phyloP scores from a whole-genome alignment of 2,329 filamentous ascomycete genomes.

The Colletotrichum sp. region DNA sequence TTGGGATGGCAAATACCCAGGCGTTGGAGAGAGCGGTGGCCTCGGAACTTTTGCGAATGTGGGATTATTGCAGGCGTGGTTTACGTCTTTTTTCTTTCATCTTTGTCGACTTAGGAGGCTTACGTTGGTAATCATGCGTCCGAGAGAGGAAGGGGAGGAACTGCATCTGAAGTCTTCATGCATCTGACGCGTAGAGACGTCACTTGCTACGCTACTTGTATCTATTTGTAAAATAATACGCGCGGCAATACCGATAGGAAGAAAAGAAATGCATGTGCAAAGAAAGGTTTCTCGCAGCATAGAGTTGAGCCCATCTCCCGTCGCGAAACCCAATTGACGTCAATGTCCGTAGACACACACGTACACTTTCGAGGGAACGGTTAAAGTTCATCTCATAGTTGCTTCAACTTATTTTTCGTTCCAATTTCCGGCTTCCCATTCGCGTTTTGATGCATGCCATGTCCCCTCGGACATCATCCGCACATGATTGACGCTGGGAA shows the following conservation, averaged over 20 bases:
- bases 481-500: not conserved
- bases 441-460: not conserved
- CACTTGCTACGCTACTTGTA: not conserved
- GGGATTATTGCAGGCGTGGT: not conserved
- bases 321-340: not conserved
- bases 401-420: not conserved
- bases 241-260: not conserved
- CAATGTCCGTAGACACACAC: not conserved
- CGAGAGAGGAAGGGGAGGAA: not conserved
- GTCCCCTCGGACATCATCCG: not conserved
- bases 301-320: not conserved
- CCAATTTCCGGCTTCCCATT: not conserved
- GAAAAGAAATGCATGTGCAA: not conserved
- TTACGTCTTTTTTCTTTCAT: not conserved
- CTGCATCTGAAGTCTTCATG: not conserved
- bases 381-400: not conserved
- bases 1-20: conserved; percentile 20
- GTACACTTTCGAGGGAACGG: not conserved
- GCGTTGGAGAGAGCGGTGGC: conserved; percentile 10
- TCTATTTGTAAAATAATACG: not conserved
- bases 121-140: not conserved
- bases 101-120: not conserved
- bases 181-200: not conserved
- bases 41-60: not conserved
- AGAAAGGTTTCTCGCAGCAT: not conserved